Percentiles rank a stretch among this genome's conserved stretches.
phyloP scores from a whole-genome alignment of 1,284 basidiomycete species.

The Butyriboletus regius region DNA sequence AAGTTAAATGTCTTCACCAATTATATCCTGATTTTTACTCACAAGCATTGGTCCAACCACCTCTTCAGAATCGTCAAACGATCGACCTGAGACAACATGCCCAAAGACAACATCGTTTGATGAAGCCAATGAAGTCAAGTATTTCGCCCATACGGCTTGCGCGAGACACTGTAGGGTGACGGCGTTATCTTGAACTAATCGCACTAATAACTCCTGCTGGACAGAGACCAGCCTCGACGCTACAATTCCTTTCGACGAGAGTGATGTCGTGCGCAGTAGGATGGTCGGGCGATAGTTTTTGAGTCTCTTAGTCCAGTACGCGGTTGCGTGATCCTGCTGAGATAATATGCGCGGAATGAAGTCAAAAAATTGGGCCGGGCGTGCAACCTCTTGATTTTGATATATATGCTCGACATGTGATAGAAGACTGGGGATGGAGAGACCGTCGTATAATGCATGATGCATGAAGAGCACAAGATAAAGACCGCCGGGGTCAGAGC shows the following conservation, averaged over 20 bases:
- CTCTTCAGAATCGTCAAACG: slow-evolving; percentile 37
- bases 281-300: slow-evolving; percentile 22
- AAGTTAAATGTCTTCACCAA: neutral
- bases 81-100: slow-evolving; percentile 44
- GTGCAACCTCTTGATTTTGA: slow-evolving; percentile 14
- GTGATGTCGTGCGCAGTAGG: slow-evolving; percentile 10
- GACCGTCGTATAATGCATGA: slow-evolving; percentile 48
- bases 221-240: slow-evolving; percentile 11
- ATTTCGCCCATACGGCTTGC: slow-evolving; percentile 40
- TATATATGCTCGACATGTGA: slow-evolving; percentile 35
- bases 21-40: slow-evolving; percentile 15
- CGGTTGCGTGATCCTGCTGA: slow-evolving; percentile 37
- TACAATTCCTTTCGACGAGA: slow-evolving; percentile 7
- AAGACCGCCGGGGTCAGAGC: slow-evolving; percentile 9
- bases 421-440: slow-evolving; percentile 38
- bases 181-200: slow-evolving; percentile 17
- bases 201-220: slow-evolving; percentile 9
- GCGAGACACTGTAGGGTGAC: slow-evolving; percentile 37
- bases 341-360: slow-evolving; percentile 31
- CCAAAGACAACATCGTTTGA: slow-evolving; percentile 42
- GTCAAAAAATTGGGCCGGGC: slow-evolving; percentile 33
- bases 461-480: slow-evolving; percentile 41
- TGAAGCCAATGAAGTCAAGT: slow-evolving; percentile 33
- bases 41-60: slow-evolving; percentile 48
- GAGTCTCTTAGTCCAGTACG: slow-evolving; percentile 38